Evolutionary conservation across 441 rosid species (phyloP), one percentile per base, ranked within the genome.

Genomic region (Aleurites moluccanus): DNA sequence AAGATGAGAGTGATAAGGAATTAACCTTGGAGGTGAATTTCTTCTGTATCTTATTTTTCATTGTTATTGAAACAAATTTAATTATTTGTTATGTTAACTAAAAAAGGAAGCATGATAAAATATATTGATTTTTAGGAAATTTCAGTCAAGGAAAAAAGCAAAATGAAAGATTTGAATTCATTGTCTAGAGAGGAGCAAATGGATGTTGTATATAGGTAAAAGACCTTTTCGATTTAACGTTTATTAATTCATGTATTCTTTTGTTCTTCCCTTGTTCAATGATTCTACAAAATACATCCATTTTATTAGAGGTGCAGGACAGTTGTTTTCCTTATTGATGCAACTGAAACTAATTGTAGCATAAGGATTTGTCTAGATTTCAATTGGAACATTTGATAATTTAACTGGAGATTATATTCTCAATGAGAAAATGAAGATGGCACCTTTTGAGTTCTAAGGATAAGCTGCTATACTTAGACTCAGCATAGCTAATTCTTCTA

Each of bases 101-200:
- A 57, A 67, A 33, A n/a, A 53, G 21, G 44, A 65, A 35, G 25
- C 35, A 21, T 77, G 71, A 59, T 67, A 1, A 28, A 68, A 35
- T 80, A 25, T 15, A 49, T 55, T 81, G 67, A 42, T 76, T 75
- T 57, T 75, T 77, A 95, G 98, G 92, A 91, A 88, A 88, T 89
- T 35, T 70, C 85, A 35, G 81, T 40, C 10, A 83, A 84, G 80
- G 88, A 85, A 38, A 38, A 6, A 6, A 38, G 40, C 40, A 38
- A 38, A 38, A 38, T 6, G 82, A 92, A 89, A 79, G 96, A 93
- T 84, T 70, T 89, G 23, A 86, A 82, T 87, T 85, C 91, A 73
- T 82, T 92, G 82, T 85, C 98, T 18, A 88, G 75, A 82, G 88
- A 92, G 78, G 97, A 93, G 84, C 96, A 92, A 77, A 93, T 96